Evolutionary conservation across 257 asterid genomes (phyloP).

Genomic region (Solanum pinnatisectum): DNA sequence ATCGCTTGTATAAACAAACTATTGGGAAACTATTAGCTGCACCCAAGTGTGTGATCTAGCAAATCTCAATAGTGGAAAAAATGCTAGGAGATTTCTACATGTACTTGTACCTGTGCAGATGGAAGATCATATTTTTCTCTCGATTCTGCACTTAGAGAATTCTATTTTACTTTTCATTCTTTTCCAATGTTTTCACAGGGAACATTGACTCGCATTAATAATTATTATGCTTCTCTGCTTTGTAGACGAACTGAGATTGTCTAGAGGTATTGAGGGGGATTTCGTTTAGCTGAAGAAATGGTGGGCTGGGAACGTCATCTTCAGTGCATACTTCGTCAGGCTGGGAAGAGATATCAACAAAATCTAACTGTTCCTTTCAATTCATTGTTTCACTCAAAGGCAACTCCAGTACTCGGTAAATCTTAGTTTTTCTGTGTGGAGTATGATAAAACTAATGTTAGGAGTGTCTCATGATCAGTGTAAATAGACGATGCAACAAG

Average conservation of each 20-base stretch:
- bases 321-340: constrained; percentile 51
- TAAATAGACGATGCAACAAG: neutral
- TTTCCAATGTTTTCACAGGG: neutral
- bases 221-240: neutral
- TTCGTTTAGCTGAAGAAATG: constrained; percentile 26
- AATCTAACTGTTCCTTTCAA: constrained; percentile 24
- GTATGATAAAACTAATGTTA: neutral
- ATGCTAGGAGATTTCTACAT: neutral
- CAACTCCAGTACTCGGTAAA: constrained; percentile 50
- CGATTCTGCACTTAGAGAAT: neutral
- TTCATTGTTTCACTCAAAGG: constrained; percentile 38
- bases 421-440: neutral
- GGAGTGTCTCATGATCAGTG: neutral
- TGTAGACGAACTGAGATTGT: neutral
- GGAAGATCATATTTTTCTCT: neutral
- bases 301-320: constrained; percentile 69
- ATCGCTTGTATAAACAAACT: neutral
- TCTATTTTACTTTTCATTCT: neutral
- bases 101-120: neutral
- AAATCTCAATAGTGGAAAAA: neutral
- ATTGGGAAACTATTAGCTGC: neutral
- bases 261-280: neutral
- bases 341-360: constrained; percentile 48
- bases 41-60: neutral
- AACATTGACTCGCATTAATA: neutral